These are phyloP conservation scores for Afroboletus lepidellus DNA, from an alignment of 1,284 basidiomycete genomes.

Conservation along the genomic window DNA sequence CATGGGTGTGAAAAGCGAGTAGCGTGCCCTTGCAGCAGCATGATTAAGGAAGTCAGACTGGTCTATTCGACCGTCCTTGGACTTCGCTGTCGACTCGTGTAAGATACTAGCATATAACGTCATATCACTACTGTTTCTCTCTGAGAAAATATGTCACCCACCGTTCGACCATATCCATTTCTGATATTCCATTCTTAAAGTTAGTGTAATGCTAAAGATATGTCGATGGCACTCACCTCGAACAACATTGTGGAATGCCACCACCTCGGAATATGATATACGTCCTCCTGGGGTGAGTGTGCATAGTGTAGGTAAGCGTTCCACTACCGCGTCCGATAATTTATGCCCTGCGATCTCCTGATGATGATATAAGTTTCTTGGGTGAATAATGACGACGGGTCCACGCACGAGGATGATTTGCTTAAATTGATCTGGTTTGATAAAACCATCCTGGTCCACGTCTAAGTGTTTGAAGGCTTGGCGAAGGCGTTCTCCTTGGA, in stretches of 20 bases:
- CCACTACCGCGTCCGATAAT: conserved; percentile 86
- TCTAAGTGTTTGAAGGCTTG: conserved; percentile 93
- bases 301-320: conserved; percentile 85
- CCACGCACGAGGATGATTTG: conserved; percentile 79
- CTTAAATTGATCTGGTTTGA: conserved; percentile 89
- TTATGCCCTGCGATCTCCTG: conserved; percentile 95
- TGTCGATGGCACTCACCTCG: conserved; percentile 50
- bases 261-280: conserved; percentile 93
- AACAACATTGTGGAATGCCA: conserved; percentile 94
- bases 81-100: conserved; percentile 83
- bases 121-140: neutral
- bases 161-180: conserved; percentile 96
- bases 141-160: conserved; percentile 30
- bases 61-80: conserved; percentile 89
- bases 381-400: neutral
- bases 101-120: conserved; percentile 53
- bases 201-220: conserved; percentile 12
- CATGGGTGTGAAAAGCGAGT: conserved; percentile 93
- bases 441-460: conserved; percentile 86
- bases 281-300: conserved; percentile 83
- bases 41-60: conserved; percentile 80
- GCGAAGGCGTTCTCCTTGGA: conserved; percentile 91
- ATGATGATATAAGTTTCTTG: conserved; percentile 1
- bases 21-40: conserved; percentile 75
- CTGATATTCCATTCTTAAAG: conserved; percentile 37